Conservation (phyloP, 352 stramenopile genomes). For the Globisporangium abappressorium region DNA sequence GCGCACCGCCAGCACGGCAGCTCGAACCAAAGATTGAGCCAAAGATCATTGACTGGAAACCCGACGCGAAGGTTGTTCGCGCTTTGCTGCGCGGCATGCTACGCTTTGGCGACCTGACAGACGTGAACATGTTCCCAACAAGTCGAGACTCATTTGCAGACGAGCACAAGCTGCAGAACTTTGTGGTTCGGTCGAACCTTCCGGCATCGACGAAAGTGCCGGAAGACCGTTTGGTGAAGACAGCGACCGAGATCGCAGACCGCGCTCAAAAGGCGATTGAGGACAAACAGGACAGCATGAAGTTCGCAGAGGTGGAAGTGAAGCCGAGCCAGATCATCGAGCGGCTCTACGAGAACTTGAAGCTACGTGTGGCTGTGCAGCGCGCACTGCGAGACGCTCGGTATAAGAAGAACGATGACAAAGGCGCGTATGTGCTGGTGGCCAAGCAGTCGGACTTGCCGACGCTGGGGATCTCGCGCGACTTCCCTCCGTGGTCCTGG, state of each 20-base stretch:
- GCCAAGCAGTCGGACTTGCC: constrained; percentile 65
- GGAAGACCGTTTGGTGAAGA: constrained; percentile 47
- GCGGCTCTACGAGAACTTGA: constrained; percentile 83
- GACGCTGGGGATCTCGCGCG: constrained; percentile 56
- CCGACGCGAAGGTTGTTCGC: constrained; percentile 68
- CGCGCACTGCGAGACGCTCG: constrained; percentile 51
- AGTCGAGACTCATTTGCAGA: constrained; percentile 62
- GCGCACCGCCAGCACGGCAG: constrained; percentile 18
- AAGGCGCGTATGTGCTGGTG: constrained; percentile 73
- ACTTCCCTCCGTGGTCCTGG: constrained; percentile 70
- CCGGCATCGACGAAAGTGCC: constrained; percentile 48
- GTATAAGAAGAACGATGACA: constrained; percentile 37
- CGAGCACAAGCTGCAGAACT: constrained; percentile 74
- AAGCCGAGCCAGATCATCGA: constrained; percentile 74
- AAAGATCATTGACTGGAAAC: constrained; percentile 34
- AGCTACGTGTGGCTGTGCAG: constrained; percentile 80
- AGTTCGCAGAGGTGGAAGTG: constrained; percentile 74
- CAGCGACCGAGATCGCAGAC: constrained; percentile 66
- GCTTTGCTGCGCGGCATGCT: constrained; percentile 66
- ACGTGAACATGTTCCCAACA: constrained; percentile 50
- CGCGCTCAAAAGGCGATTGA: constrained; percentile 50
- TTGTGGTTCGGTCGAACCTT: constrained; percentile 67
- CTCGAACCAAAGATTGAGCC: constrained; percentile 50
- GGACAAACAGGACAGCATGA: constrained; percentile 69
- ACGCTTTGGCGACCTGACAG: constrained; percentile 76